Evolutionary conservation across 2,329 filamentous ascomycete genomes (phyloP), one percentile per base, ranked within the genome.

Genomic region (Harringtonia lauricola): DNA sequence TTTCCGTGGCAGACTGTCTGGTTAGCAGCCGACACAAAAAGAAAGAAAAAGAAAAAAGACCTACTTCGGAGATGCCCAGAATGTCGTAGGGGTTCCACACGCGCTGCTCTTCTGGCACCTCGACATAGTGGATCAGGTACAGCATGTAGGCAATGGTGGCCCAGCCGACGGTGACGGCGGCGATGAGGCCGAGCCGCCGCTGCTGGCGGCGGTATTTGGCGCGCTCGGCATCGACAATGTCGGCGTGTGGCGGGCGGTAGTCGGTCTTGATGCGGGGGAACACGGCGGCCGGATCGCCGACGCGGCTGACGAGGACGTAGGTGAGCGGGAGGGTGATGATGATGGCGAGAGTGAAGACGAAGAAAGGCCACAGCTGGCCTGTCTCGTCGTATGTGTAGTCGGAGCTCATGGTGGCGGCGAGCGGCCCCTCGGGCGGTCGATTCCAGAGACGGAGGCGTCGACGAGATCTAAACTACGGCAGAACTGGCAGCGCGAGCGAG

Each of bases 361-460:
- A 98, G 76, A 94, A 95, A 54, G 94, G 92, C 73, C 95, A 98
- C 72, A 95, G 95, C 76, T 95, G 86, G 56, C 88, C 89, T 78
- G 92, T 80, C 61, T 95, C 86, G 76, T 98, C 92, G 70, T 98
- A 98, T 58, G 86, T 94, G 74, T 98, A 98, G 66, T 96, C 90
- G 58, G 85, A 86, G 61, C 83, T 89, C 80, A 92, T 92, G 63
- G 70, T 81, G 67, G 36, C 24, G 10, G 10, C 28, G 18, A 24
- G 30, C n/a, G n/a, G 36, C 4, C 28, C 29, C 17, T 30, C 37
- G n/a, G n/a, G n/a, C n/a, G n/a, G n/a, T n/a, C n/a, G n/a, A n/a
- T n/a, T n/a, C 36, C 36, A 9, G 37, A 19, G 37, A 12, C 28
- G 28, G 28, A 29, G 28, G 8, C 13, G 28, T 29, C 8, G 30